These are phyloP conservation scores for Pholiota adiposa DNA, from an alignment of 1,284 basidiomycete genomes.

Conservation along the genomic window DNA sequence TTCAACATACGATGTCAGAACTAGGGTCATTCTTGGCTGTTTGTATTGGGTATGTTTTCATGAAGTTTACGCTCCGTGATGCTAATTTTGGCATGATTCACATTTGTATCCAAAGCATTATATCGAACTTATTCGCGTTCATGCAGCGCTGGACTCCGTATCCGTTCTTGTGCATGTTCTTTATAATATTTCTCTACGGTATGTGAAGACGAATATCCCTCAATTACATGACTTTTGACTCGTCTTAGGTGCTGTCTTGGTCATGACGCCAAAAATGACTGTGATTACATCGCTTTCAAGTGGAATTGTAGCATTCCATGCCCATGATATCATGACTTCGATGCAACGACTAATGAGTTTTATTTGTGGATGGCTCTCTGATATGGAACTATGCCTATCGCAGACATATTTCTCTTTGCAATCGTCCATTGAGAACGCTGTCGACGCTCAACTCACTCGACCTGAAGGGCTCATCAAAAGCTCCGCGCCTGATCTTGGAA, in stretches of 20 bases:
- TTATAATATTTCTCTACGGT: too few species aligned
- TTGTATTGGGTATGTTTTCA: too few species aligned
- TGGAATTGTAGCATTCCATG: neutral
- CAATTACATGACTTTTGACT: neutral
- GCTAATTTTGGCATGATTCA: too few species aligned
- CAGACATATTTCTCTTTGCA: neutral
- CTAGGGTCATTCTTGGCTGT: too few species aligned
- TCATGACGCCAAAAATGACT: neutral
- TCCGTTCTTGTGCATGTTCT: too few species aligned
- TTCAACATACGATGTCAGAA: too few species aligned
- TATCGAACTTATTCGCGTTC: too few species aligned
- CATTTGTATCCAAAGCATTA: too few species aligned
- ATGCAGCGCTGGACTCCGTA: too few species aligned
- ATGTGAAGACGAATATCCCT: too few species aligned
- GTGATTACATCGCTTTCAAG: neutral
- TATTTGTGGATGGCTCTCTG: neutral
- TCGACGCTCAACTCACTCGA: neutral
- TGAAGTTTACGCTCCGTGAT: too few species aligned
- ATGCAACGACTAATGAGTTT: neutral
- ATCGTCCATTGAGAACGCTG: neutral
- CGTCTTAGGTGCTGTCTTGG: neutral
- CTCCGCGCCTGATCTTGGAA: too few species aligned
- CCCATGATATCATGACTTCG: neutral
- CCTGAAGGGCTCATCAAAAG: neutral
- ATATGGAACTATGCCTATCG: neutral